Percentiles rank a stretch among this genome's conserved stretches.
phyloP scores from a whole-genome alignment of 1,284 basidiomycete genomes.

The Apiotrichum veenhuisii region DNA sequence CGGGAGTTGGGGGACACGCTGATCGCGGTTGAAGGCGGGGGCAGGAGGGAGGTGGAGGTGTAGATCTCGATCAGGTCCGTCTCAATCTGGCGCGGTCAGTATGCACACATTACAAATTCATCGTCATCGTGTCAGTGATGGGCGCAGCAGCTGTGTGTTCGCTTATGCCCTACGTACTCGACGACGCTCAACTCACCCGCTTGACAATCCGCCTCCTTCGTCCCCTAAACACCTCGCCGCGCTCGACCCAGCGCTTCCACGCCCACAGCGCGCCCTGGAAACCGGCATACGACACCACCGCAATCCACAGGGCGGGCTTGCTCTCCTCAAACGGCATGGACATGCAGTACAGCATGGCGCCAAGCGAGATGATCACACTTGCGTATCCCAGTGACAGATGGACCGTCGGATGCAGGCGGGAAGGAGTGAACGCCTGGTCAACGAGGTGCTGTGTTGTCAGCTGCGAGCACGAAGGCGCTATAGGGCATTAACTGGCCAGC shows the following conservation, averaged over 20 bases:
- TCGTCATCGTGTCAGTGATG: background rate
- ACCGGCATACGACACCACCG: slow-evolving; percentile 56
- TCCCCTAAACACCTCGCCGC: slow-evolving; percentile 46
- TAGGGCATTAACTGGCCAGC: no score
- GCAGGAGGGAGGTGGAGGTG: slow-evolving; percentile 34
- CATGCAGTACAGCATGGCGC: slow-evolving; percentile 77
- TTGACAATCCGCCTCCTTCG: slow-evolving; percentile 47
- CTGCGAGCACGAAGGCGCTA: no score
- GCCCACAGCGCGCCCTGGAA: slow-evolving; percentile 41
- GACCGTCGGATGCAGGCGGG: slow-evolving; percentile 77
- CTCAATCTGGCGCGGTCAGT: slow-evolving; percentile 35
- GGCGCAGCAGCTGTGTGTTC: background rate
- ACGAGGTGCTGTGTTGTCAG: slow-evolving; percentile 60
- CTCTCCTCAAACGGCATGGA: slow-evolving; percentile 79
- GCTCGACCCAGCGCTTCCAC: slow-evolving; percentile 47
- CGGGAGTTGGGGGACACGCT: slow-evolving; percentile 43
- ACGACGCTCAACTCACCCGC: slow-evolving; percentile 35
- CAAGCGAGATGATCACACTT: slow-evolving; percentile 70
- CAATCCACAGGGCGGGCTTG: slow-evolving; percentile 72
- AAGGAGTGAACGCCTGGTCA: slow-evolving; percentile 78
- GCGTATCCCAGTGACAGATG: slow-evolving; percentile 78
- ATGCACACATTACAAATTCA: background rate
- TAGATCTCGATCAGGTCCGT: slow-evolving; percentile 44
- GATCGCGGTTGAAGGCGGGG: slow-evolving; percentile 28
- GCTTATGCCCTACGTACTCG: background rate